Evolutionary conservation across 106 monocot species (phyloP), one percentile per base, ranked within the genome.

Genomic region (Posidonia australis): DNA sequence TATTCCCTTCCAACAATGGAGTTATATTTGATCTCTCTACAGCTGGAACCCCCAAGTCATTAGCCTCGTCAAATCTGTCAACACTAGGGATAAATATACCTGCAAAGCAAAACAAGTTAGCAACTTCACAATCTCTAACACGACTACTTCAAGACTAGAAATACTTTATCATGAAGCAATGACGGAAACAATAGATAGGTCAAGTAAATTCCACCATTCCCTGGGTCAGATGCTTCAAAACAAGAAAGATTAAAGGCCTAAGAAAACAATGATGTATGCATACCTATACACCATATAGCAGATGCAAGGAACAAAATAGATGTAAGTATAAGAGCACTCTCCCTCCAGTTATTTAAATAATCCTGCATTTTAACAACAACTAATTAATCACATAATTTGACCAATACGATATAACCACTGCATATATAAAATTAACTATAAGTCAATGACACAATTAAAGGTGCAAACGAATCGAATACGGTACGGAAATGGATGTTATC

Each of bases 261-360:
- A 57, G 10, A 53, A 21, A 12, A 24, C 12, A 51, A 14, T 9
- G 22, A 23, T 20, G 23, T 20, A 66, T 53, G 58, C 65, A 43
- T 87, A 96, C 94, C 94, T 75, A 84, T 62, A 72, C 51, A 78
- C 94, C 94, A 96, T 63, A 96, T 28, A 18, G 22, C 75, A 69
- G 90, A 56, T 25, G 94, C 84, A 72, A 96, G 62, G 77, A 96
- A 96, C 14, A 96, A 74, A 77, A 96, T 44, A 24, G 94, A 90
- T 49, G 94, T 96, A 67, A 96, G 61, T 57, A 77, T 79, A 59
- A 90, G 84, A 65, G 87, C 82, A 62, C 68, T 86, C 26, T 32
- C 57, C 45, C 94, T 79, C 94, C 94, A 96, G 75, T 90, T 78
- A 51, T 87, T 76, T 22, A 90, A 22, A 63, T 84, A 21, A 54